Evolutionary conservation across 169 alveolate genomes (phyloP).

Genomic region (Plasmodium adleri): DNA sequence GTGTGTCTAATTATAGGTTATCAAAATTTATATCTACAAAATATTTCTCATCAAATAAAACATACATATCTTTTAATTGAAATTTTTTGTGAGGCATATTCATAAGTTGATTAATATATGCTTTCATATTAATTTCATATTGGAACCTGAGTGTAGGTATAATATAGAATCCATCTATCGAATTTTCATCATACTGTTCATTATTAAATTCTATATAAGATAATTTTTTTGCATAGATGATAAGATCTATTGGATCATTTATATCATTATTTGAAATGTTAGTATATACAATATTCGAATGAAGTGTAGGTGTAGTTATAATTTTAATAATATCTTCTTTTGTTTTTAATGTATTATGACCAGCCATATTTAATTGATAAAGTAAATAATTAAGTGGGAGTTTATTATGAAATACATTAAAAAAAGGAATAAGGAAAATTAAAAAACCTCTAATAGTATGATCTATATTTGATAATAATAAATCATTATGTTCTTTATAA

Average conservation of each 20-base stretch:
- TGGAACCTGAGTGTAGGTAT: conserved; percentile 47
- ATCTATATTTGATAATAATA: conserved; percentile 50
- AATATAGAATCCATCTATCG: conserved; percentile 50
- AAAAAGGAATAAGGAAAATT: conserved; percentile 48
- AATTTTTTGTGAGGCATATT: conserved; percentile 15
- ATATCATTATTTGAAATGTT: conserved; percentile 6
- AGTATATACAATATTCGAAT: conserved; percentile 16
- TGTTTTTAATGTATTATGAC: conserved; percentile 29
- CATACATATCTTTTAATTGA: conserved; percentile 45
- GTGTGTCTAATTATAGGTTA: not conserved
- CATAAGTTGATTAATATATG: conserved; percentile 19
- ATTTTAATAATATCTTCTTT: conserved; percentile 49
- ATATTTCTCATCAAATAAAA: conserved; percentile 44
- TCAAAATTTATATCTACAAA: conserved; percentile 31
- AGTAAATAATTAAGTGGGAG: conserved; percentile 57
- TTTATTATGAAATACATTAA: conserved; percentile 50
- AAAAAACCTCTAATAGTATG: conserved; percentile 60
- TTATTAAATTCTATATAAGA: conserved; percentile 40
- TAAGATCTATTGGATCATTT: conserved; percentile 21
- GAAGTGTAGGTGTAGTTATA: conserved; percentile 16
- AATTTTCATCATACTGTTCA: conserved; percentile 46
- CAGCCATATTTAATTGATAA: conserved; percentile 12
- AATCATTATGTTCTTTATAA: conserved; percentile 57
- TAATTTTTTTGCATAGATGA: conserved; percentile 47
- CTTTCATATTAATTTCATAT: conserved; percentile 30